Base-by-base conservation (phyloP, 2,329 filamentous ascomycete species). In the Diaporthe sp. region DNA sequence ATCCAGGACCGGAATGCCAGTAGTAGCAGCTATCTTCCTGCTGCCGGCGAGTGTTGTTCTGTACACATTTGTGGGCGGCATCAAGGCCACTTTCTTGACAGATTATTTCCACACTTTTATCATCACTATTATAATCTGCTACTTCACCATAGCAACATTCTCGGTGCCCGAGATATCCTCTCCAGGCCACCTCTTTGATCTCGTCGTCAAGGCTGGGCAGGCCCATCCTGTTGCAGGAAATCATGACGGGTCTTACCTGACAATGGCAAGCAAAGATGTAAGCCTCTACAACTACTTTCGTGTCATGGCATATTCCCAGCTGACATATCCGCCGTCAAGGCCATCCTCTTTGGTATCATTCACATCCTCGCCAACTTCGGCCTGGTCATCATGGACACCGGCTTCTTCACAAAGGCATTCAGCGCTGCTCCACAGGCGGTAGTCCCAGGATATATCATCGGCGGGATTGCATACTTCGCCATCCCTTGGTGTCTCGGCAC, bases 71-170 rank as follows among this genome's bases (percentile, higher is more conserved):
- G 81, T 85, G 0, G 84, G 83, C 0, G 84, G 84, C 22, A 84
- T 86, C 78, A 85, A 85, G 62, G 83, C 84, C 0, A 86, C 84
- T 0, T 85, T 84, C 74, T 77, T 90, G 7, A 89, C 88, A 0
- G 87, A 89, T 75, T 90, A 88, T 76, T 85, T 89, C 37, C 89
- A 91, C 77, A 91, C 89, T 0, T 86, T 89, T 19, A 86, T 88
- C 15, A 89, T 90, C 28, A 84, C 89, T 1, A 86, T 90, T 37
- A 86, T 90, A 31, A 83, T 89, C 71, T 85, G 87, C 82, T 85
- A 87, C 81, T 85, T 89, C 79, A 81, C 84, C 1, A 88, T 87
- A 28, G 84, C 86, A 0, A 81, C 84, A 0, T 74, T 76, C 15
- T 69, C 72, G 2, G 37, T 76, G 0, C 83, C 86, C 0, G 86